Evolutionary conservation across 2,329 filamentous ascomycete species (phyloP).

Genomic region (Colletotrichum higginsianum): DNA sequence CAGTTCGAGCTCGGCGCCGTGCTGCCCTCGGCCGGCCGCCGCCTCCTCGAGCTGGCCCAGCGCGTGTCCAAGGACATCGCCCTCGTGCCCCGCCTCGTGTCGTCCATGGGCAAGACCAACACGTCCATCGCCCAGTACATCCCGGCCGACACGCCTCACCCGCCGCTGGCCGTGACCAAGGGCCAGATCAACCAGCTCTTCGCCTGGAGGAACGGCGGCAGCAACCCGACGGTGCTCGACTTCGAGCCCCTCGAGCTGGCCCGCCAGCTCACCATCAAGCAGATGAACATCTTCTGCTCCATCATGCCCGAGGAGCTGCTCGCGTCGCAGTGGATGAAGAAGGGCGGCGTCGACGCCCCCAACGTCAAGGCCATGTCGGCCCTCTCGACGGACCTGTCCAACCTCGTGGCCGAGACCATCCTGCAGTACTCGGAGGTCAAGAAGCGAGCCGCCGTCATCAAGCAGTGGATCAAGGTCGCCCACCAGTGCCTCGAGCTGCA

Average conservation of each 20-base stretch:
- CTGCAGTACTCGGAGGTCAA: conserved; percentile 91
- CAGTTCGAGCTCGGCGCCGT: conserved; percentile 77
- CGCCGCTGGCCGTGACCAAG: conserved; percentile 79
- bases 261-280: conserved; percentile 91
- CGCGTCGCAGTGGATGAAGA: conserved; percentile 94
- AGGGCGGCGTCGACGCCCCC: conserved; percentile 81
- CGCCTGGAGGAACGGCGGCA: conserved; percentile 81
- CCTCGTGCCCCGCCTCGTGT: conserved; percentile 85
- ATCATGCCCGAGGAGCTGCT: conserved; percentile 94
- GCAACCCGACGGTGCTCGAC: conserved; percentile 82
- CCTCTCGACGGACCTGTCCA: conserved; percentile 91
- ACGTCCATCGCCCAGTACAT: conserved; percentile 81
- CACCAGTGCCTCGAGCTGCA: conserved; percentile 88
- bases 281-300: conserved; percentile 90
- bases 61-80: conserved; percentile 83
- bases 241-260: conserved; percentile 94
- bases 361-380: conserved; percentile 96
- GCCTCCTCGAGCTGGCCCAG: conserved; percentile 84
- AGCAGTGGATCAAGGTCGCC: conserved; percentile 98
- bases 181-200: conserved; percentile 81
- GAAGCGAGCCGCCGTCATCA: conserved; percentile 90
- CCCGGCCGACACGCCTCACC: conserved; percentile 79
- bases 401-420: conserved; percentile 94
- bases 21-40: conserved; percentile 83
- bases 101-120: conserved; percentile 90